Base-by-base conservation (phyloP, 2,329 filamentous ascomycete species). In the Pseudogymnoascus sp. region DNA sequence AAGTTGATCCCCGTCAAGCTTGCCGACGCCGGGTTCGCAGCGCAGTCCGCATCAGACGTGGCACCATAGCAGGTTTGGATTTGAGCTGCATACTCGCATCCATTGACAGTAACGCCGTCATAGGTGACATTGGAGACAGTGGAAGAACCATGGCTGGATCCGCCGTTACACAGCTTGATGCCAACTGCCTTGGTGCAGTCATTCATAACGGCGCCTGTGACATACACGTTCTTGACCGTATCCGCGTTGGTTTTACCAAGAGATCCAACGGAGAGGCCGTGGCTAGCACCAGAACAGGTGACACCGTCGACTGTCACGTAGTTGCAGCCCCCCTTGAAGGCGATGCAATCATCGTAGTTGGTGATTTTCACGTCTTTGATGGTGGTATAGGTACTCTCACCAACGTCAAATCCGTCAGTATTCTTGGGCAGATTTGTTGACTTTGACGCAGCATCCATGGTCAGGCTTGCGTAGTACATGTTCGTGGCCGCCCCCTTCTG, bases 251-350 rank as follows among this genome's bases (percentile, higher is more conserved):
- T 68, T 39, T 74, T 74, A 0, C 78, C 79, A 5, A 81, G 69
- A 2, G 75, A 78, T 3, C 79, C 79, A 4, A 81, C 77, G 1
- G 76, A 79, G 7, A 81, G 66, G 6, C 79, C 78, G 55, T 80
- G 79, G 7, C 76, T 78, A 7, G 44, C 44, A 13, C 78, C 78
- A 2, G 71, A 75, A 68, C 79, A 81, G 38, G 73, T 75, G 25
- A 81, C 72, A 3, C 70, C 71, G 13, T 71, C 68, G 4, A 80
- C 75, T 2, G 73, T 75, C 25, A 77, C 70, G 48, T 76, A 75
- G 61, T 80, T 67, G 77, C 44, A 55, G n/a, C 44, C 44, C 8
- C n/a, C 44, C 13, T 55, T 55, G 27, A 55, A 76, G 3, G 76
- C 77, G 1, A 79, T 71, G 63, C 78, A 80, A 68, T 79, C 77